Evolutionary conservation across 2,329 filamentous ascomycete genomes (phyloP), one percentile per base, ranked within the genome.

Genomic region (Ceratocystis variospora): DNA sequence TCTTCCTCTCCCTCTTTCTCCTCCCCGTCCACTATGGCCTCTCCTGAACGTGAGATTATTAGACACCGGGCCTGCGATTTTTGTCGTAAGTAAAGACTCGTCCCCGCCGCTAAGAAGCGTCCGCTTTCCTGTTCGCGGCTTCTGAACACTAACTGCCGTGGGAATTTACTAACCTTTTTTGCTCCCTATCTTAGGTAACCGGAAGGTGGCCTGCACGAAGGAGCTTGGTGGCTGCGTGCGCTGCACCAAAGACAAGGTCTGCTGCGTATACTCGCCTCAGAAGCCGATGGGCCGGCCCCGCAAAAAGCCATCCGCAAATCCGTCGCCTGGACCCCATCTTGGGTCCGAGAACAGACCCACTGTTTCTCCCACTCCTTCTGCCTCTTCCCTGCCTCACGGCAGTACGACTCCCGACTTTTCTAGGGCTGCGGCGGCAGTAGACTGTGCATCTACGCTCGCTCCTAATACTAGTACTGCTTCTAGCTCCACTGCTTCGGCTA

Each of bases 1-100:
- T 2, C 33, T 31, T 57, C 12, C 25, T 33, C 28, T 17, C 2
- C 22, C 22, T 25, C 22, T 25, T 25, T 2, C 22, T 25, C 22
- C 22, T 7, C 17, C 1, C 5, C 3, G 33, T n/a, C 25, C 12
- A 69, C 69, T 22, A 10, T 64, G 7, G 50, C 63, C 65, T 64
- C 67, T 62, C 37, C 64, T 64, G 53, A 3, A 25, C 64, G 68
- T 55, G 70, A 69, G 63, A 70, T 74, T 68, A 72, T 76, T 68
- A 86, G 83, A 71, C 83, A 82, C 69, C 79, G 83, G 61, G 84
- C 84, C 68, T 87, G 85, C 73, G 85, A 87, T 73, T 84, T 86
- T 73, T 87, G 85, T 74, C 80, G 85, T 87, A 79, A 74, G 83
- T 79, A 28, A 50, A 45, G 37, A 41, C n/a, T 22, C n/a, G 25